phyloP scores from a whole-genome alignment of 2,329 filamentous ascomycete genomes.

The Paecilomyces formosus region DNA sequence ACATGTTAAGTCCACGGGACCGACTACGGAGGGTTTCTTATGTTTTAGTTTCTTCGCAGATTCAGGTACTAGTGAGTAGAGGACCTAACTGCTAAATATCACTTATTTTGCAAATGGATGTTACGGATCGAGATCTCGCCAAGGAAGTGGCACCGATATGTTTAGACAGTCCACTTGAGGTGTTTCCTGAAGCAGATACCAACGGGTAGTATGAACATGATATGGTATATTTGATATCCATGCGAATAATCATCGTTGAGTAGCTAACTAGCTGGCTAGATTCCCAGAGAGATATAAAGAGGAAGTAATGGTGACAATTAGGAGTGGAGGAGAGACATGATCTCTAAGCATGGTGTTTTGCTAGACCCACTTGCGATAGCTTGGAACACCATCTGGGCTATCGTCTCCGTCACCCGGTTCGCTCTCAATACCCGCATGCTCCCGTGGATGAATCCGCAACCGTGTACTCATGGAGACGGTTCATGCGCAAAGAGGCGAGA shows the following conservation, averaged over 20 bases:
- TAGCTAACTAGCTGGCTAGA: neutral
- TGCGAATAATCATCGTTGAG: neutral
- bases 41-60: no score
- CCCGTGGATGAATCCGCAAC: neutral
- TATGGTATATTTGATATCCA: neutral
- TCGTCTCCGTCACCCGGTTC: no score
- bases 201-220: neutral
- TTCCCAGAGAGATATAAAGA: neutral
- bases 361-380: neutral
- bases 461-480: neutral
- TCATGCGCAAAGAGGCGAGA: neutral
- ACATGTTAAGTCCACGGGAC: neutral
- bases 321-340: neutral
- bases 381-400: no score
- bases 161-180: neutral
- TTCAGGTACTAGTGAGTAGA: neutral
- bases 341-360: neutral
- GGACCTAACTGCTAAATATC: no score
- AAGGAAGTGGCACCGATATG: no score
- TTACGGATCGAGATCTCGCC: no score
- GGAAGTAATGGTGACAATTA: neutral
- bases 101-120: no score
- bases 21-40: no score
- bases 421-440: neutral
- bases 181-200: neutral